These are phyloP conservation scores for Heliamphora exappendiculata DNA, from an alignment of 148 eudicot species.

Conservation along the genomic window DNA sequence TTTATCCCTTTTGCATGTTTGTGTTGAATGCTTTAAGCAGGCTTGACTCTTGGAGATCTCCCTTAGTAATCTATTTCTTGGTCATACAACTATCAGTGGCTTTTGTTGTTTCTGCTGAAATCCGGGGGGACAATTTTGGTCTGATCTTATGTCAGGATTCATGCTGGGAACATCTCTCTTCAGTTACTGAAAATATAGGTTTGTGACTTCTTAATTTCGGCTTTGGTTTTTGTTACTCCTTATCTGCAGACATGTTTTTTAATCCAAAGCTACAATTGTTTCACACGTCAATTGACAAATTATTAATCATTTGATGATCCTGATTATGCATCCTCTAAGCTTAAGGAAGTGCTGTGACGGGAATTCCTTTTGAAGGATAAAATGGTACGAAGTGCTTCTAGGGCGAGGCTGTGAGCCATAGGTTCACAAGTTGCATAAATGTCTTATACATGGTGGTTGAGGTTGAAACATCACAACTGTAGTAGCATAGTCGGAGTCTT, in stretches of 20 bases:
- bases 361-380: not conserved
- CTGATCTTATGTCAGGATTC: constrained; percentile 35
- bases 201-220: not conserved
- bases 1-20: constrained; percentile 11
- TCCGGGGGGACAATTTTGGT: constrained; percentile 42
- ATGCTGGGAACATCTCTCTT: constrained; percentile 44
- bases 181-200: constrained; percentile 53
- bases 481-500: too few relatives aligned
- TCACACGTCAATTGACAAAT: not conserved
- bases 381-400: not conserved
- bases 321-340: not conserved
- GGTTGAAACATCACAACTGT: not conserved
- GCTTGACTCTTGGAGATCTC: constrained; percentile 54
- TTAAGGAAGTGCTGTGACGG: not conserved
- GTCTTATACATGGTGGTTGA: not conserved
- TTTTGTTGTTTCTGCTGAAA: constrained; percentile 42
- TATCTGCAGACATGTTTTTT: not conserved
- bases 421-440: not conserved
- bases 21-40: constrained; percentile 35
- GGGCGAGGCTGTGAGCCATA: constrained; percentile 5
- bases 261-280: not conserved
- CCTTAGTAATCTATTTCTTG: constrained; percentile 46
- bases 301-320: not conserved
- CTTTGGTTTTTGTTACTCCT: not conserved
- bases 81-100: constrained; percentile 51